Evolutionary conservation across 192 early-diverging fungal genomes (phyloP).

Genomic region (Backusella mclennaniae): DNA sequence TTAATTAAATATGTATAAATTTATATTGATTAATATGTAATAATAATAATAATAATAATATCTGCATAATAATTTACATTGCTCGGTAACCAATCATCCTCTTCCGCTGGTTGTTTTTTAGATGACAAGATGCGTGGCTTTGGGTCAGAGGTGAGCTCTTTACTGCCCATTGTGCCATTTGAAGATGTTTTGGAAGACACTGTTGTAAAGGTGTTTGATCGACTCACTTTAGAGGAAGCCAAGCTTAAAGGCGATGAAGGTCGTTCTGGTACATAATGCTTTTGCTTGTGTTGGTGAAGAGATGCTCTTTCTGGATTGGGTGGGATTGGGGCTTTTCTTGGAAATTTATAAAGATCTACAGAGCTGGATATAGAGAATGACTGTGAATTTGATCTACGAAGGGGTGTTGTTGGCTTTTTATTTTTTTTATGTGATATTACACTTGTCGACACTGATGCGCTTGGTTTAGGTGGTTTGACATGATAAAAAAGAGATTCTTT

Average conservation of each 20-base stretch:
- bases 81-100: neutral
- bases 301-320: conserved; percentile 3
- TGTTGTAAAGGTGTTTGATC: conserved; percentile 37
- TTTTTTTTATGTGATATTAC: neutral
- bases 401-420: neutral
- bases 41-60: neutral
- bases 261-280: neutral
- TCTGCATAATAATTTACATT: neutral
- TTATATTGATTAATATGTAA: conserved; percentile 1
- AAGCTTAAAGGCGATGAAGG: conserved; percentile 23
- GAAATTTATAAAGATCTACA: conserved; percentile 26
- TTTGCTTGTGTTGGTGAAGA: neutral
- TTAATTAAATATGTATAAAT: conserved; percentile 10
- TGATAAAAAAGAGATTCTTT: conserved; percentile 18
- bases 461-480: neutral
- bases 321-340: conserved; percentile 33
- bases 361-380: neutral
- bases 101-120: neutral
- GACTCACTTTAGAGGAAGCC: conserved; percentile 20
- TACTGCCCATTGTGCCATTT: conserved; percentile 11
- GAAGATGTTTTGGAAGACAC: conserved; percentile 25
- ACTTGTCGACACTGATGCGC: conserved; percentile 13
- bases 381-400: conserved; percentile 12
- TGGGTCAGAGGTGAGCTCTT: neutral
- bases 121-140: neutral